phyloP scores from a whole-genome alignment of 306 rosid genomes.

The Medicago ruthenica region DNA sequence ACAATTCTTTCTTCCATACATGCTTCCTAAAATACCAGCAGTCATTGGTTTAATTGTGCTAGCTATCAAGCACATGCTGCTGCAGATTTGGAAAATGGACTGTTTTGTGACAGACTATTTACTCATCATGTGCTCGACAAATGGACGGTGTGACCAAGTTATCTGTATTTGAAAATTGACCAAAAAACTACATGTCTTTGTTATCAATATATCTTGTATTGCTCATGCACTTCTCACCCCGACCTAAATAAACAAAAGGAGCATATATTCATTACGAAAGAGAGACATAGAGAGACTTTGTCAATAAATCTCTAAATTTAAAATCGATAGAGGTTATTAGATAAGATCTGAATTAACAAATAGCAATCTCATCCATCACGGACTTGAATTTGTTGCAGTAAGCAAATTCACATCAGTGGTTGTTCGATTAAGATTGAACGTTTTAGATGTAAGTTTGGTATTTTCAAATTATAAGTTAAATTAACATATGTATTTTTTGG shows the following conservation, averaged over 20 bases:
- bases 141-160: constrained; percentile 18
- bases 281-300: not conserved
- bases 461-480: too few relatives aligned
- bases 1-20: not conserved
- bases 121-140: constrained; percentile 46
- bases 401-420: too few relatives aligned
- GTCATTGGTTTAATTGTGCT: not conserved
- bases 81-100: constrained; percentile 41
- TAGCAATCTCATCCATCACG: too few relatives aligned
- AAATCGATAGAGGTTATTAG: too few relatives aligned
- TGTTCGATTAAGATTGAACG: too few relatives aligned
- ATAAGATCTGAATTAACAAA: too few relatives aligned
- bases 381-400: too few relatives aligned
- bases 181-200: constrained; percentile 12
- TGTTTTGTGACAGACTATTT: constrained; percentile 31
- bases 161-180: constrained; percentile 25
- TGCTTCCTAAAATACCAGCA: not conserved
- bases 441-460: too few relatives aligned
- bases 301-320: not conserved
- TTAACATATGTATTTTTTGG: too few relatives aligned
- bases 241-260: not conserved
- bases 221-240: constrained; percentile 12
- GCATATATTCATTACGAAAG: not conserved
- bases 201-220: constrained; percentile 13
- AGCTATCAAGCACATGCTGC: constrained; percentile 38